Evolutionary conservation across 371 early-diverging fungal species (phyloP).

Genomic region (Batrachochytrium dendrobatidis): DNA sequence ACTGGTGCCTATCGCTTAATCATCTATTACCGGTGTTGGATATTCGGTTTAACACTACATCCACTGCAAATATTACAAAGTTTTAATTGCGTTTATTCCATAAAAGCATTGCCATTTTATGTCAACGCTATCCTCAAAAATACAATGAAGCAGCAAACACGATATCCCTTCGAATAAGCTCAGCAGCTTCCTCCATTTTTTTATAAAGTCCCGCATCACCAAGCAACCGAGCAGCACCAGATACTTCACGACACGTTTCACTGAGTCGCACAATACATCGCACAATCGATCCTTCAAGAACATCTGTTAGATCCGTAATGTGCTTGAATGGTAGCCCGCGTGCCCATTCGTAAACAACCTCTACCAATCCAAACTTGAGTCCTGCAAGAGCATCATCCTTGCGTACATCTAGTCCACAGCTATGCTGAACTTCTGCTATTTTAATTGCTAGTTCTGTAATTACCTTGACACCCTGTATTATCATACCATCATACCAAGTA

Average conservation of each 20-base stretch:
- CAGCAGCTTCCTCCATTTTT: slow-evolving; percentile 92
- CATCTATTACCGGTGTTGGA: too few species aligned
- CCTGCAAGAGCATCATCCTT: slow-evolving; percentile 28
- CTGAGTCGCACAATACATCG: slow-evolving; percentile 94
- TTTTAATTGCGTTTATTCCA: too few species aligned
- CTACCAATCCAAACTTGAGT: slow-evolving; percentile 82
- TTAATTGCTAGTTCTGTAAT: slow-evolving; percentile 52
- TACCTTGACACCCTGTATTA: slow-evolving; percentile 24
- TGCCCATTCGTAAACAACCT: slow-evolving; percentile 99
- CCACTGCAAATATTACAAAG: too few species aligned
- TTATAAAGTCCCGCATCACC: slow-evolving; percentile 89
- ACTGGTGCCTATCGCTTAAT: too few species aligned
- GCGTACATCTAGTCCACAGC: slow-evolving; percentile 56
- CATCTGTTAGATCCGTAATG: slow-evolving; percentile 90
- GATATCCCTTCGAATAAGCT: slow-evolving; percentile 94
- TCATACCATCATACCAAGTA: not conserved
- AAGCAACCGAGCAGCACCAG: slow-evolving; percentile 86
- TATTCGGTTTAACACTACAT: too few species aligned
- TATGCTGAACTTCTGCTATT: slow-evolving; percentile 69
- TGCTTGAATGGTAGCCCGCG: slow-evolving; percentile 87
- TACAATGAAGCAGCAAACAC: slow-evolving; percentile 96
- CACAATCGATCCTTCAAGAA: slow-evolving; percentile 95
- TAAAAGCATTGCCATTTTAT: too few species aligned
- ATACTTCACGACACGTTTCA: slow-evolving; percentile 94
- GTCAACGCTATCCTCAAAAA: slow-evolving; percentile 35